Evolutionary conservation across 1,284 basidiomycete genomes (phyloP).

Genomic region (Takashimella koratensis): DNA sequence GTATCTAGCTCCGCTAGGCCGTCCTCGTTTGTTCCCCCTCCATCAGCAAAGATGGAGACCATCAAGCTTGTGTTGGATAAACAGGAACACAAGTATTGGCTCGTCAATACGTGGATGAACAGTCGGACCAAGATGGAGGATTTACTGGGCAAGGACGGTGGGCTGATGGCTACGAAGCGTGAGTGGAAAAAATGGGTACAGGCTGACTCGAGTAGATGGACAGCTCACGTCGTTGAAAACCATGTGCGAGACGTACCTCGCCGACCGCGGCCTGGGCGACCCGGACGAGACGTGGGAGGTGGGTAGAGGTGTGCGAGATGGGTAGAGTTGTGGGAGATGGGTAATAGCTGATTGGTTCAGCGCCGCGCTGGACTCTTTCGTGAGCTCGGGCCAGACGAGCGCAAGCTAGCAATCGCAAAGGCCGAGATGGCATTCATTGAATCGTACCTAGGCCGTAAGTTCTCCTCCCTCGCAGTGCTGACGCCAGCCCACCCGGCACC

Average conservation of each 20-base stretch:
- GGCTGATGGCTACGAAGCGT: slow-evolving; percentile 6
- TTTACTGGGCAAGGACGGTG: slow-evolving; percentile 7
- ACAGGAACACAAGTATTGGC: slow-evolving; percentile 15
- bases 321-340: not conserved
- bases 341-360: slow-evolving; percentile 2
- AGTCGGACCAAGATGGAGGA: not conserved
- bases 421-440: slow-evolving; percentile 20
- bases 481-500: slow-evolving; percentile 10
- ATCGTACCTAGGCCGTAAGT: slow-evolving; percentile 16
- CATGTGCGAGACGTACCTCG: slow-evolving; percentile 5
- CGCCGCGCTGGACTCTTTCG: slow-evolving; percentile 10
- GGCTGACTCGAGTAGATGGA: not conserved
- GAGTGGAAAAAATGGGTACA: not conserved
- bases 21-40: slow-evolving; percentile 4
- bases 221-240: not conserved
- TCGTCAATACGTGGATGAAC: slow-evolving; percentile 17
- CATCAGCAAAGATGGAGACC: slow-evolving; percentile 6
- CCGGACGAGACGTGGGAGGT: slow-evolving; percentile 20
- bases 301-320: not conserved
- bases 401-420: slow-evolving; percentile 11
- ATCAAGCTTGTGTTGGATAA: slow-evolving; percentile 10
- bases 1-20: not conserved
- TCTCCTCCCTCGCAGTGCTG: not conserved
- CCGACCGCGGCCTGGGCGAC: slow-evolving; percentile 17
- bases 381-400: slow-evolving; percentile 13